These are phyloP conservation scores for Trichothecium roseum DNA, from an alignment of 2,329 filamentous ascomycete genomes.

Conservation along the genomic window DNA sequence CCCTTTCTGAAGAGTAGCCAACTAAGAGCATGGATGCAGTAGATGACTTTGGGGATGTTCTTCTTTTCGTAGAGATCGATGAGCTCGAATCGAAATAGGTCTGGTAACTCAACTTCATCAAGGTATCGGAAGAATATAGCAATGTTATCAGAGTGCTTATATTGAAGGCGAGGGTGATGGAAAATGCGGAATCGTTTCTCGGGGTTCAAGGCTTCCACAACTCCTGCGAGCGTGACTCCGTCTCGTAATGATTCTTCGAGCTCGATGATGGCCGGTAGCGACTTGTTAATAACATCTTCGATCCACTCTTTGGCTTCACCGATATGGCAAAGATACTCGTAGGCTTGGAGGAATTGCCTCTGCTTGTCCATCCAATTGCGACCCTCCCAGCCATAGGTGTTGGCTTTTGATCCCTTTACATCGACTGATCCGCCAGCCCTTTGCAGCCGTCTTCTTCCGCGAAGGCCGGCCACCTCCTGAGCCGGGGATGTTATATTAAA, in stretches of 20 bases:
- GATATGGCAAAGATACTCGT: conserved; percentile 97
- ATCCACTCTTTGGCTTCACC: conserved; percentile 99
- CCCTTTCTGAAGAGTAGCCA: conserved; percentile 96
- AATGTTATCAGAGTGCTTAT: conserved; percentile 95
- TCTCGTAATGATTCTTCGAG: conserved; percentile 87
- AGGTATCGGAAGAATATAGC: conserved; percentile 92
- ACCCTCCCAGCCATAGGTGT: conserved; percentile 62
- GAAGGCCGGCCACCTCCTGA: conserved; percentile 79
- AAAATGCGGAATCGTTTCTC: conserved; percentile 73
- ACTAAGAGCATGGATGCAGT: conserved; percentile 93
- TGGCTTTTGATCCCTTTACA: conserved; percentile 32
- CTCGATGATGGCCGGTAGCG: conserved; percentile 85
- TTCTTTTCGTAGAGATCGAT: conserved; percentile 99
- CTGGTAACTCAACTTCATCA: conserved; percentile 82
- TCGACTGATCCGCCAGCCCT: conserved; percentile 47
- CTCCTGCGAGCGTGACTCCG: conserved; percentile 87
- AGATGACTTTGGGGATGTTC: conserved; percentile 98
- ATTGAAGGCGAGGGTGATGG: conserved; percentile 74
- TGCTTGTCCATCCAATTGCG: conserved; percentile 99
- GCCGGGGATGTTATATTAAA: conserved; percentile 68
- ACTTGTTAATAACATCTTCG: conserved; percentile 74
- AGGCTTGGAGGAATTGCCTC: conserved; percentile 88
- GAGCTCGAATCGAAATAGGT: conserved; percentile 92
- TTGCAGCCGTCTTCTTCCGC: conserved; percentile 75
- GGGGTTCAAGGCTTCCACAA: conserved; percentile 82